Conservation (phyloP, 1,284 basidiomycete species). For the Mycena citricolor region DNA sequence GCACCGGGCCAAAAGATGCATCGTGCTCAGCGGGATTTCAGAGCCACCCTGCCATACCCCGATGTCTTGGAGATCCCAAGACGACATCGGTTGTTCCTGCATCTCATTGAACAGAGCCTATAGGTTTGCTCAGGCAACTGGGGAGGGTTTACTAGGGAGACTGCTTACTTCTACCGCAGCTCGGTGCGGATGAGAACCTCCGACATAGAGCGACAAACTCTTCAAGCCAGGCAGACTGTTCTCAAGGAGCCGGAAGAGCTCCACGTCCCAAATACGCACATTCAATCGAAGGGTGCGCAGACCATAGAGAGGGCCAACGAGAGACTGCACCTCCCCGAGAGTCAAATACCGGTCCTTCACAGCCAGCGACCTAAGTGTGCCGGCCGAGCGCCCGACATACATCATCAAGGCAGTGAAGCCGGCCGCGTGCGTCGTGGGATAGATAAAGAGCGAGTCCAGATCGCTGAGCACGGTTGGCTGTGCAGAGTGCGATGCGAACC, state of each 20-base stretch:
- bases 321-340: constrained; percentile 28
- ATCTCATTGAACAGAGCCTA: constrained; percentile 25
- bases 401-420: constrained; percentile 35
- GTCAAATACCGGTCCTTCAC: constrained; percentile 41
- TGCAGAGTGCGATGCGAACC: constrained; percentile 28
- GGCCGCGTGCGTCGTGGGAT: constrained; percentile 34
- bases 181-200: constrained; percentile 21
- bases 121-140: constrained; percentile 2
- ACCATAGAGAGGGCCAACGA: constrained; percentile 29
- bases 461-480: constrained; percentile 26
- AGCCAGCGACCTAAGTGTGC: constrained; percentile 33
- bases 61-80: constrained; percentile 39
- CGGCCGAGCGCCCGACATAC: constrained; percentile 31
- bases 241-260: constrained; percentile 36
- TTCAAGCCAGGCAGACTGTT: constrained; percentile 31
- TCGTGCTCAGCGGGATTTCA: constrained; percentile 30
- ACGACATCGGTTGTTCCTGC: constrained; percentile 26
- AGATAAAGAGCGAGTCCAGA: constrained; percentile 37
- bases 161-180: constrained; percentile 12
- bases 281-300: constrained; percentile 35
- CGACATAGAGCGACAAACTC: constrained; percentile 33
- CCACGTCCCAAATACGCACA: constrained; percentile 32
- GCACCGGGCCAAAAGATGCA: constrained; percentile 30
- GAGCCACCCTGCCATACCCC: constrained; percentile 38
- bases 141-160: constrained; percentile 6